Percentiles rank a stretch among this genome's conserved stretches.
Conservation (phyloP, 177 flowering plant species). For the Vitis hybrid region DNA sequence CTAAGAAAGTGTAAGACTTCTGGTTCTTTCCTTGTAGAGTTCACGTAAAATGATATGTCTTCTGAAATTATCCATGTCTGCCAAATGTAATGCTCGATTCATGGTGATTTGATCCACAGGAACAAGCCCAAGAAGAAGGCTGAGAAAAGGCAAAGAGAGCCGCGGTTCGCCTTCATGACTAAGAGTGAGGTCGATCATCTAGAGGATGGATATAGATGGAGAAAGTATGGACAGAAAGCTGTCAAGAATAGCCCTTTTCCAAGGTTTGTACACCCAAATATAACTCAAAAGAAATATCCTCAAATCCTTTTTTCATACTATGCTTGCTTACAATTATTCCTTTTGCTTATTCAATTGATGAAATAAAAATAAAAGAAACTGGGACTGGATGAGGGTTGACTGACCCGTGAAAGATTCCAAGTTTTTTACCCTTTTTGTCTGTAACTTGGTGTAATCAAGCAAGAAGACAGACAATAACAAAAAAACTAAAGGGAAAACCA, state of each 20-base stretch:
- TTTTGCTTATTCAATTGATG: neutral
- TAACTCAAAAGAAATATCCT: too few species aligned
- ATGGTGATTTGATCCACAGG: constrained; percentile 21
- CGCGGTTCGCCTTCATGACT: constrained; percentile 86
- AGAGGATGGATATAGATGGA: constrained; percentile 94
- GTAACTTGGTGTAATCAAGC: too few species aligned
- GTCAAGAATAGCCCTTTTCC: constrained; percentile 90
- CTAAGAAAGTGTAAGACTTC: constrained; percentile 58
- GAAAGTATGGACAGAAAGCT: constrained; percentile 93
- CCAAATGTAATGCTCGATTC: too few species aligned
- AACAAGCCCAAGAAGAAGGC: constrained; percentile 62
- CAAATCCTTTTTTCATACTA: too few species aligned
- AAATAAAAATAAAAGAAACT: neutral
- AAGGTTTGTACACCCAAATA: constrained; percentile 37
- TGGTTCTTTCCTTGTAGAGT: neutral
- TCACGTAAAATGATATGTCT: neutral
- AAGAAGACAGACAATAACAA: too few species aligned
- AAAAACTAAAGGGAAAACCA: too few species aligned
- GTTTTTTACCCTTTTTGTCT: neutral
- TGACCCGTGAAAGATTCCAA: neutral
- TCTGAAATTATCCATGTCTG: too few species aligned
- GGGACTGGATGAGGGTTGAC: neutral
- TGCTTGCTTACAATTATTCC: neutral
- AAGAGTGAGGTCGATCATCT: constrained; percentile 93
- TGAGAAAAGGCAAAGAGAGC: constrained; percentile 64